These are phyloP conservation scores for Aschersonia sp. DNA, from an alignment of 2,329 filamentous ascomycete genomes.

Conservation along the genomic window DNA sequence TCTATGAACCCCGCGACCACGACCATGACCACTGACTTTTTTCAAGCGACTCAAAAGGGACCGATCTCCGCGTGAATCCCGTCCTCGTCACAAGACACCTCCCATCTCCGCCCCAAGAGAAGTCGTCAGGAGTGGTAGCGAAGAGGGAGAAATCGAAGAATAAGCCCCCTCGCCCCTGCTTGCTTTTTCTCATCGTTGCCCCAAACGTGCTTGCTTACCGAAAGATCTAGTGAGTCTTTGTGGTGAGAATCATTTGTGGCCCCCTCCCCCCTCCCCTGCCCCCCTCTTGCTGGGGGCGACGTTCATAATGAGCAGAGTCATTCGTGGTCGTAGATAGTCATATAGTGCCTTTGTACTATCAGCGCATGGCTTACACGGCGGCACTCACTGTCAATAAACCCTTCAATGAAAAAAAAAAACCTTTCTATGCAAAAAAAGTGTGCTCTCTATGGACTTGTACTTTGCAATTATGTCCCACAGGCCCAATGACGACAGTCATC, in stretches of 20 bases:
- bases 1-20: background rate
- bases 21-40: background rate
- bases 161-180: conserved; percentile 13
- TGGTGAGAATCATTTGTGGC: no score
- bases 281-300: background rate
- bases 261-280: background rate
- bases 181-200: no score
- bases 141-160: conserved; percentile 93
- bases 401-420: no score
- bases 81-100: conserved; percentile 41
- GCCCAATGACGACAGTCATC: conserved; percentile 38
- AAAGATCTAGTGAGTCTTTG: background rate
- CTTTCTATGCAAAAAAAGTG: no score
- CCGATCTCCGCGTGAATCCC: conserved; percentile 33
- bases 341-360: no score
- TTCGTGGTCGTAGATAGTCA: no score
- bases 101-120: conserved; percentile 28
- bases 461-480: no score
- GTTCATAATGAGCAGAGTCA: no score
- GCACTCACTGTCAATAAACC: no score
- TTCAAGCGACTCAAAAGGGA: conserved; percentile 40
- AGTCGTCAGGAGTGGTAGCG: conserved; percentile 55
- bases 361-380: no score
- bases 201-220: background rate
- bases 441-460: no score